Conservation (phyloP, 768 basidiomycete genomes). For the Termitomyces eurrhizus region DNA sequence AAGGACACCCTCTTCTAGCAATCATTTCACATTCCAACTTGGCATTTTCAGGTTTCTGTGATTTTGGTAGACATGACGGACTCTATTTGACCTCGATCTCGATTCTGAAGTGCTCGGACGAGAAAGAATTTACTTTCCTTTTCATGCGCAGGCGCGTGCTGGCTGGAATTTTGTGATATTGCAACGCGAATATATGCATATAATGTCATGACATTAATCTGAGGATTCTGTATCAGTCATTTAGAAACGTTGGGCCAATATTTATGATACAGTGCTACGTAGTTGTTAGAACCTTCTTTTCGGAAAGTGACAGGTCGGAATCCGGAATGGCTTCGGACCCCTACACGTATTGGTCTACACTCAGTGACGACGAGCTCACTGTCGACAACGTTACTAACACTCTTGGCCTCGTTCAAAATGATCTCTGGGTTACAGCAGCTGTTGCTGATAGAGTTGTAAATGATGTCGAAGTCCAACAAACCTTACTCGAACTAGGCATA, state of each 20-base stretch:
- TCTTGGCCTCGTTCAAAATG: slow-evolving; percentile 53
- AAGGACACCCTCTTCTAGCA: slow-evolving; percentile 78
- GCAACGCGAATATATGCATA: not conserved
- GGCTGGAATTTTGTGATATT: slow-evolving; percentile 7
- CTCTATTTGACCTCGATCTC: slow-evolving; percentile 19
- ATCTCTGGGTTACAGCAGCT: slow-evolving; percentile 77
- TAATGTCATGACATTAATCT: not conserved
- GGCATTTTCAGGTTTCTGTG: slow-evolving; percentile 2
- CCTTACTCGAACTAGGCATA: slow-evolving; percentile 61
- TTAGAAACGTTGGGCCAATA: not conserved
- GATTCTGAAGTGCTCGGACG: slow-evolving; percentile 45
- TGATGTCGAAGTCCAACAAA: slow-evolving; percentile 48
- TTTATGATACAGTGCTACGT: not conserved
- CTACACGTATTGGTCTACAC: slow-evolving; percentile 50
- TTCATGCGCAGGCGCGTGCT: slow-evolving; percentile 16
- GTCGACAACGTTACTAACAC: slow-evolving; percentile 40
- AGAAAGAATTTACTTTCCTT: slow-evolving; percentile 17
- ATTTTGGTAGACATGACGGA: slow-evolving; percentile 14
- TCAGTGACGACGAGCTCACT: slow-evolving; percentile 58
- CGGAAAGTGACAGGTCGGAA: slow-evolving; percentile 17
- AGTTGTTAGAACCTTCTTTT: not conserved
- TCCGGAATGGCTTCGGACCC: slow-evolving; percentile 37
- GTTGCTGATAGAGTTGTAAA: slow-evolving; percentile 66
- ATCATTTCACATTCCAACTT: not conserved
- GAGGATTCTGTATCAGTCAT: not conserved